These are phyloP conservation scores for Cyclotella choctawhatcheeana DNA, from an alignment of 108 stramenopile genomes.

Conservation along the genomic window DNA sequence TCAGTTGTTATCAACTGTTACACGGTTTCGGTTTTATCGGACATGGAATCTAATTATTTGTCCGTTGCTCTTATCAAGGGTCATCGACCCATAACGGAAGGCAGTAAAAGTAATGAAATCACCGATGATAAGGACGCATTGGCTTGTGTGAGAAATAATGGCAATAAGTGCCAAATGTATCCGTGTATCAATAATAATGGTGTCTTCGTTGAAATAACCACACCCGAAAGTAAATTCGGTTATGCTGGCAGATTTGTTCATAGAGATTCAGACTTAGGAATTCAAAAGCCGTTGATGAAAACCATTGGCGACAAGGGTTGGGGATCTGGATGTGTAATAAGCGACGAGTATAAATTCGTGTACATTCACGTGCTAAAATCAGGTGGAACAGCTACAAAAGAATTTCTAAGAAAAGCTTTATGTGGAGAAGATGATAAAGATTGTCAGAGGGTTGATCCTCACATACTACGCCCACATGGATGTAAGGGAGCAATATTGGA, in stretches of 20 bases:
- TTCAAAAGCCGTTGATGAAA: slow-evolving; percentile 9
- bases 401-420: slow-evolving; percentile 41
- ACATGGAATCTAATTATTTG: neutral
- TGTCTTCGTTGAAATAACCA: neutral
- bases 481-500: slow-evolving; percentile 25
- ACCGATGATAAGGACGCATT: neutral
- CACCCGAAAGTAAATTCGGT: slow-evolving; percentile 12
- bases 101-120: neutral
- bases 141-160: slow-evolving; percentile 17
- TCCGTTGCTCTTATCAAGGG: neutral
- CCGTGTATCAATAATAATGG: slow-evolving; percentile 23
- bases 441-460: slow-evolving; percentile 16
- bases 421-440: slow-evolving; percentile 38
- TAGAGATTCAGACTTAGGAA: slow-evolving; percentile 6
- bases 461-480: slow-evolving; percentile 20
- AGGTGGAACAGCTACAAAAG: slow-evolving; percentile 48
- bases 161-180: slow-evolving; percentile 22
- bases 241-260: slow-evolving; percentile 43
- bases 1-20: slow-evolving; percentile 5
- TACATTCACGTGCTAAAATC: slow-evolving; percentile 54
- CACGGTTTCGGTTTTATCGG: neutral
- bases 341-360: slow-evolving; percentile 47
- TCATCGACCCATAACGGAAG: neutral
- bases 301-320: slow-evolving; percentile 24
- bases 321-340: slow-evolving; percentile 49